phyloP scores from a whole-genome alignment of 768 basidiomycete species.

The Serendipita sp. region DNA sequence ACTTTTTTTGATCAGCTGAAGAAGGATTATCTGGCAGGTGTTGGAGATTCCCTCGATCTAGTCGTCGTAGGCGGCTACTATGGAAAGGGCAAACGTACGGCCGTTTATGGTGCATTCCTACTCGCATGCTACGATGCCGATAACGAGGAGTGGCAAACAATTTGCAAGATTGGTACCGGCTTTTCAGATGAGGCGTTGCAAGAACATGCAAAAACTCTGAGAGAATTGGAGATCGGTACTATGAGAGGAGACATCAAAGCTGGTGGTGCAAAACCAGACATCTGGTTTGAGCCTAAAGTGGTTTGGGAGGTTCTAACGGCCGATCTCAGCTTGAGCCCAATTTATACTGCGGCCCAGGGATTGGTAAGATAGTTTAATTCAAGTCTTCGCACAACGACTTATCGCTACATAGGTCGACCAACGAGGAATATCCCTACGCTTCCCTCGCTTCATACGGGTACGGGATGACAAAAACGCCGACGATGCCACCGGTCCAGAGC shows the following conservation, averaged over 20 bases:
- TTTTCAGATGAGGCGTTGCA: slow-evolving; percentile 87
- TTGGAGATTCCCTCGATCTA: slow-evolving; percentile 93
- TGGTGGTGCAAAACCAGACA: slow-evolving; percentile 89
- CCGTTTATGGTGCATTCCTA: slow-evolving; percentile 95
- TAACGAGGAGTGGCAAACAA: slow-evolving; percentile 86
- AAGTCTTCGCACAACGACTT: slow-evolving; percentile 6
- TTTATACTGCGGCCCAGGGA: slow-evolving; percentile 91
- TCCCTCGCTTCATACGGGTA: slow-evolving; percentile 84
- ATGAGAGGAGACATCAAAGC: slow-evolving; percentile 71
- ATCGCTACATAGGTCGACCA: slow-evolving; percentile 47
- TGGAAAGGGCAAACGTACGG: slow-evolving; percentile 94
- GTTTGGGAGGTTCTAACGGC: slow-evolving; percentile 99
- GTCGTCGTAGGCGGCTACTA: slow-evolving; percentile 97
- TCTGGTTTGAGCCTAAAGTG: slow-evolving; percentile 94
- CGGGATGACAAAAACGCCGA: slow-evolving; percentile 90
- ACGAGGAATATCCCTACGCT: slow-evolving; percentile 87
- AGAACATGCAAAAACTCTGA: slow-evolving; percentile 63
- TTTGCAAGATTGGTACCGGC: slow-evolving; percentile 98
- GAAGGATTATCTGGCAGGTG: slow-evolving; percentile 92
- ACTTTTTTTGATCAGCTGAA: slow-evolving; percentile 49
- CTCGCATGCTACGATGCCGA: slow-evolving; percentile 95
- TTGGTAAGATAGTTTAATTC: slow-evolving; percentile 34
- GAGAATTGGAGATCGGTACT: slow-evolving; percentile 56
- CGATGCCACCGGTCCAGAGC: slow-evolving; percentile 85
- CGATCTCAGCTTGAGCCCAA: slow-evolving; percentile 88